Conservation (phyloP, 148 eudicot genomes). For the Nepenthes mirabilis region DNA sequence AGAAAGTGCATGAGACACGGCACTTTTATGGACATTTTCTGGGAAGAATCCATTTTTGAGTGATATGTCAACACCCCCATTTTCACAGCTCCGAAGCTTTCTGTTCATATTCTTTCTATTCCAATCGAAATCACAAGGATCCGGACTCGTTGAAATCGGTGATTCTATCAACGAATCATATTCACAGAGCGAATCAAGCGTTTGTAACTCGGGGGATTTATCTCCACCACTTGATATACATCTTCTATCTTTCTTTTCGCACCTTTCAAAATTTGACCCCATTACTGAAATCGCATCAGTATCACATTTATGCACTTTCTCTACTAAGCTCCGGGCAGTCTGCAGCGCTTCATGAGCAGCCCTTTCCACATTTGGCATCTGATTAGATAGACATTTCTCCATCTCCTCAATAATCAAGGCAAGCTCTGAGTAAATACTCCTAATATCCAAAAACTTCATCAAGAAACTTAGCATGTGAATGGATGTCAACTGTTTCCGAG, state of each 20-base stretch:
- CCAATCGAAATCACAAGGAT: slow-evolving; percentile 19
- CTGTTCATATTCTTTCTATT: slow-evolving; percentile 38
- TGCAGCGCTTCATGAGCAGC: slow-evolving; percentile 89
- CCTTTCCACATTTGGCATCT: slow-evolving; percentile 69
- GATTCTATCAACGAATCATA: slow-evolving; percentile 50
- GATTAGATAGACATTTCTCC: slow-evolving; percentile 80
- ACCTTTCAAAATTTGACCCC: slow-evolving; percentile 40
- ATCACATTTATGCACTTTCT: slow-evolving; percentile 41
- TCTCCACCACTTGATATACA: slow-evolving; percentile 30
- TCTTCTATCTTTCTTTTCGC: slow-evolving; percentile 27
- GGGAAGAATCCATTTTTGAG: slow-evolving; percentile 72
- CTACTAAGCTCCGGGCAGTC: slow-evolving; percentile 48
- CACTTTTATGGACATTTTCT: slow-evolving; percentile 28
- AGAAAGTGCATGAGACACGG: slow-evolving; percentile 14
- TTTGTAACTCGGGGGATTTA: slow-evolving; percentile 69
- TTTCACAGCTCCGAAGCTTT: slow-evolving; percentile 57
- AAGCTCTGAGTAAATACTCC: slow-evolving; percentile 58
- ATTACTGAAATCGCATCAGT: slow-evolving; percentile 37
- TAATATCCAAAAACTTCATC: slow-evolving; percentile 80
- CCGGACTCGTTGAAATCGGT: slow-evolving; percentile 40
- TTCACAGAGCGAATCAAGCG: slow-evolving; percentile 41
- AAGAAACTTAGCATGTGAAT: slow-evolving; percentile 85
- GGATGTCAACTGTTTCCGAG: slow-evolving; percentile 69
- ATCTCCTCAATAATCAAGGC: slow-evolving; percentile 54
- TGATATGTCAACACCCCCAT: slow-evolving; percentile 59